Evolutionary conservation across 805 yeast genomes (phyloP).

Genomic region (Isabelozyma gotoi): DNA sequence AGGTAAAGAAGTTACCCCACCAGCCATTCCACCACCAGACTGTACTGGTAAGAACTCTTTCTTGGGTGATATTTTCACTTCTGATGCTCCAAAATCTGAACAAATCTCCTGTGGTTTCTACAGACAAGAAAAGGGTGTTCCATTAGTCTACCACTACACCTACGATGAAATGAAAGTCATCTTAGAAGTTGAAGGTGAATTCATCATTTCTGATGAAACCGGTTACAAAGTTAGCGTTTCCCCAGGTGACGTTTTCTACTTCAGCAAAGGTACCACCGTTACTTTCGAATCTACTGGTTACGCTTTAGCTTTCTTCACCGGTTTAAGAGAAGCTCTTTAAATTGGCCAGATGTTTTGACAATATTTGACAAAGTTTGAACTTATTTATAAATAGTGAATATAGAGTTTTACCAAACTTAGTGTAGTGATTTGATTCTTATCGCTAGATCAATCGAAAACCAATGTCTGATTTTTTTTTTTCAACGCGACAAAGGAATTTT

Average conservation of each 20-base stretch:
- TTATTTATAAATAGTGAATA: background rate
- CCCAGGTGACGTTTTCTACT: slow-evolving; percentile 69
- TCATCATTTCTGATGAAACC: slow-evolving; percentile 60
- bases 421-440: too few species aligned
- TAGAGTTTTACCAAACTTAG: too few species aligned
- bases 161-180: slow-evolving; percentile 70
- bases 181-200: slow-evolving; percentile 67
- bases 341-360: background rate
- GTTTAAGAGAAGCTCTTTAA: slow-evolving; percentile 47
- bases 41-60: slow-evolving; percentile 58
- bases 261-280: slow-evolving; percentile 66
- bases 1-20: slow-evolving; percentile 54
- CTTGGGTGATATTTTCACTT: slow-evolving; percentile 63
- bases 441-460: too few species aligned
- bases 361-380: background rate
- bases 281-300: slow-evolving; percentile 61
- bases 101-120: slow-evolving; percentile 68
- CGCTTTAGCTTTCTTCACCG: slow-evolving; percentile 63
- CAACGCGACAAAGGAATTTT: too few species aligned
- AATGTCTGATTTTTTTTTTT: too few species aligned
- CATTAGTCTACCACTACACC: slow-evolving; percentile 62
- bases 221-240: slow-evolving; percentile 56
- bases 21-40: slow-evolving; percentile 55
- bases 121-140: slow-evolving; percentile 66
- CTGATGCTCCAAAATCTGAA: slow-evolving; percentile 59